These are phyloP conservation scores for Fusarium sp. DNA, from an alignment of 2,329 filamentous ascomycete species.

Conservation along the genomic window DNA sequence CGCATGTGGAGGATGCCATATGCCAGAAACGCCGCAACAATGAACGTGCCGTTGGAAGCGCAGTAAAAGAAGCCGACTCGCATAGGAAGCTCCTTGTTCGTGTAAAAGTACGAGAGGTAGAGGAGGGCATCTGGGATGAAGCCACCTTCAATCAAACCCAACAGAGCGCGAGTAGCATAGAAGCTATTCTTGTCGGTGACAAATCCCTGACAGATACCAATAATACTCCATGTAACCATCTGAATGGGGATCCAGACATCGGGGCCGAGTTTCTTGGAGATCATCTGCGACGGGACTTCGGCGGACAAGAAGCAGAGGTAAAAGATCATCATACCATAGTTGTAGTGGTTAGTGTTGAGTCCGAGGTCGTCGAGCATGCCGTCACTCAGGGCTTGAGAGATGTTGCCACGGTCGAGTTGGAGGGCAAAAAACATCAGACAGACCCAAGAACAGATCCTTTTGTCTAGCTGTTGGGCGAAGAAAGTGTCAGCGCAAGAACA, in stretches of 20 bases:
- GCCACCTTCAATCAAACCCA: constrained; percentile 22
- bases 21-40: constrained; percentile 16
- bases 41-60: constrained; percentile 11
- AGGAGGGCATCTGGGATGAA: constrained; percentile 58
- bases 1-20: constrained; percentile 69
- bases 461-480: constrained; percentile 48
- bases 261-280: constrained; percentile 70
- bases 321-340: constrained; percentile 53
- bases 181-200: constrained; percentile 51
- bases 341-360: constrained; percentile 60
- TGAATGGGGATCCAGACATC: constrained; percentile 74
- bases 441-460: constrained; percentile 52
- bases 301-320: constrained; percentile 51
- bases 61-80: constrained; percentile 79
- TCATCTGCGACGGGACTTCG: constrained; percentile 71
- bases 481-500: background rate
- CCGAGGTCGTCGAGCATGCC: constrained; percentile 62
- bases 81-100: constrained; percentile 63
- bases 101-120: constrained; percentile 81
- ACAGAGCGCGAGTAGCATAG: constrained; percentile 62
- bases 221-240: constrained; percentile 61
- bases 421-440: constrained; percentile 61
- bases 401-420: constrained; percentile 66
- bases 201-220: constrained; percentile 54
- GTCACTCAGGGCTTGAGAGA: constrained; percentile 64